These are phyloP conservation scores for Amniculicola lignicola DNA, from an alignment of 495 filamentous ascomycete genomes.

Conservation along the genomic window DNA sequence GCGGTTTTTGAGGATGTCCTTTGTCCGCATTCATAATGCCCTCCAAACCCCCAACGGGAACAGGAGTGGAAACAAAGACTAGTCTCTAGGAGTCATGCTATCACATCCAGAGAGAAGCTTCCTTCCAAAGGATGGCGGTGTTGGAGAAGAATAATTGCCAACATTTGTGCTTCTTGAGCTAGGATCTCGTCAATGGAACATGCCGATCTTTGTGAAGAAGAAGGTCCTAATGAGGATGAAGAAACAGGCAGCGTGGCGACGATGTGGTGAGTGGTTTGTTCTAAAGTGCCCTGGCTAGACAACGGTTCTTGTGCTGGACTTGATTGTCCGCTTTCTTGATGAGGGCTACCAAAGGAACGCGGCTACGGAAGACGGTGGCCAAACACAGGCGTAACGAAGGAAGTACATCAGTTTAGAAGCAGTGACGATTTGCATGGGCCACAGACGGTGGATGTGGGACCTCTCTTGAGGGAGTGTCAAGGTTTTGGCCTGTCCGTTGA, in stretches of 20 bases:
- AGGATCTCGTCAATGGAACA: slow-evolving; percentile 34
- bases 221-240: slow-evolving; percentile 6
- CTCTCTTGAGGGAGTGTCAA: slow-evolving; percentile 96
- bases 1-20: slow-evolving; percentile 47
- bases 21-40: slow-evolving; percentile 38
- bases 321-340: not conserved
- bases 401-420: slow-evolving; percentile 1
- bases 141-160: slow-evolving; percentile 43
- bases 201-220: slow-evolving; percentile 9
- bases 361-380: not conserved
- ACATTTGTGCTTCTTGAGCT: slow-evolving; percentile 41
- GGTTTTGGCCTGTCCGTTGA: slow-evolving; percentile 82
- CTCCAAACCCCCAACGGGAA: slow-evolving; percentile 17
- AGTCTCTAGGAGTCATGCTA: slow-evolving; percentile 43
- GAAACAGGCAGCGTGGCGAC: slow-evolving; percentile 1
- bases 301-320: slow-evolving; percentile 4
- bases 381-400: slow-evolving; percentile 11
- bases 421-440: slow-evolving; percentile 20
- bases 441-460: slow-evolving; percentile 56
- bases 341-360: slow-evolving; percentile 1
- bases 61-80: slow-evolving; percentile 44
- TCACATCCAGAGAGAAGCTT: slow-evolving; percentile 60
- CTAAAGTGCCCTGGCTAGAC: too few species aligned
- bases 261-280: slow-evolving; percentile 15
- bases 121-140: slow-evolving; percentile 22